Percentiles rank a stretch among this genome's conserved stretches.
Conservation (phyloP, 495 filamentous ascomycete genomes). For the Pseudotulostoma volvatum region DNA sequence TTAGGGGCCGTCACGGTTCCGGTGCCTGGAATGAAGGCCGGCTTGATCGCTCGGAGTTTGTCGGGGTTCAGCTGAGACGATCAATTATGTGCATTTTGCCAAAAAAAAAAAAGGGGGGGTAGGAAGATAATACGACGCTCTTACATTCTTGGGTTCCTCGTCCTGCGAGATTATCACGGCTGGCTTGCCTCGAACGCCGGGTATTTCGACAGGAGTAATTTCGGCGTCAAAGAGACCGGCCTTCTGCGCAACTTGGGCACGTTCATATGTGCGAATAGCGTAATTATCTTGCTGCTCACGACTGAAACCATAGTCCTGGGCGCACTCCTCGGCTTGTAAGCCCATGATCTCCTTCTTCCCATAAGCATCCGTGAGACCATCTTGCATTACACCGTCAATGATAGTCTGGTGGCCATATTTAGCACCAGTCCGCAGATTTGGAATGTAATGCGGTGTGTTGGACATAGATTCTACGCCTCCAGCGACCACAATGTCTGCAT, state of each 20-base stretch:
- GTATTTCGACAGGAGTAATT: slow-evolving; percentile 79
- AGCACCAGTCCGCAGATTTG: slow-evolving; percentile 59
- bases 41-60: slow-evolving; percentile 70
- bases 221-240: slow-evolving; percentile 64
- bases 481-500: slow-evolving; percentile 74
- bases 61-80: slow-evolving; percentile 60
- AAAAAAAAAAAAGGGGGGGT: too few relatives aligned
- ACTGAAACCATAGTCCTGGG: slow-evolving; percentile 60
- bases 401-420: slow-evolving; percentile 82
- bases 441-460: slow-evolving; percentile 92
- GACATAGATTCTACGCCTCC: slow-evolving; percentile 97
- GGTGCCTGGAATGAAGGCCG: slow-evolving; percentile 61
- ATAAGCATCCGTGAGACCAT: slow-evolving; percentile 85
- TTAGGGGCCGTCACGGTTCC: slow-evolving; percentile 97
- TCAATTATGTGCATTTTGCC: neutral
- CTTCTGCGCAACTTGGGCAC: slow-evolving; percentile 71
- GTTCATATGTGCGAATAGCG: slow-evolving; percentile 80
- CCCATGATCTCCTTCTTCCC: slow-evolving; percentile 89
- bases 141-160: slow-evolving; percentile 85
- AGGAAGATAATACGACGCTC: too few relatives aligned
- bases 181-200: slow-evolving; percentile 80
- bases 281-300: slow-evolving; percentile 84
- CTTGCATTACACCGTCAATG: slow-evolving; percentile 79
- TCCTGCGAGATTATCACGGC: slow-evolving; percentile 63
- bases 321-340: slow-evolving; percentile 79